Evolutionary conservation across 2,329 filamentous ascomycete genomes (phyloP), one percentile per base, ranked within the genome.

Genomic region (Nemania sp.): DNA sequence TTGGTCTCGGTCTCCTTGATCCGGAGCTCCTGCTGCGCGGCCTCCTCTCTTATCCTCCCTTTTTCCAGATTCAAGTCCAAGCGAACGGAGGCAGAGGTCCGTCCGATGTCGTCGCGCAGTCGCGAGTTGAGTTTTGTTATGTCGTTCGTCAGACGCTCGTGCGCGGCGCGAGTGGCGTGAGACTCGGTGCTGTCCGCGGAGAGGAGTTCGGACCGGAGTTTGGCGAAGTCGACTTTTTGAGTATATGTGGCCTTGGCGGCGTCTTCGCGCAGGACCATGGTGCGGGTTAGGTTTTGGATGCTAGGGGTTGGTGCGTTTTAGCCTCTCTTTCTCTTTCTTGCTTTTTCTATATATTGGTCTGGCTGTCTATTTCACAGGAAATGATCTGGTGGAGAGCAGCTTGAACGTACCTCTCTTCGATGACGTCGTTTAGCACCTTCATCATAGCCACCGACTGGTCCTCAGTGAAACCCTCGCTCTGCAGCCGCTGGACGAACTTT

Each of bases 1-100:
- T 95, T 87, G 53, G 92, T 96, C 77, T 99, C 94, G 11, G 94
- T 97, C 81, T 99, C 94, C 78, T 96, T 97, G 67, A 99, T 91
- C 78, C 96, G 95, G 74, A 99, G 84, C 73, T 99, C 94, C 76
- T 97, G 94, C 53, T 89, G 88, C 62, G 96, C 95, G 15, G 92
- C 91, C 78, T 99, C 94, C 75, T 99, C 94, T 58, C 94, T 80
- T 63, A 97, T 99, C 59, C 94, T 83, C 12, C 94, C 94, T 77
- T 99, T 99, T 70, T 99, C 94, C 40, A 99, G 77, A 73, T 97
- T 99, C 57, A 99, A 76, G 73, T 99, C 94, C 40, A 99, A 77
- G 56, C 93, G 82, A 31, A 97, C 92, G 58, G 89, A 93, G 5
- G 93, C 93, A 75, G 97, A 93, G 2, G 94, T 97, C 37, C 94